Conservation (phyloP, 2,329 filamentous ascomycete genomes). For the Stagonosporopsis tanaceti region DNA sequence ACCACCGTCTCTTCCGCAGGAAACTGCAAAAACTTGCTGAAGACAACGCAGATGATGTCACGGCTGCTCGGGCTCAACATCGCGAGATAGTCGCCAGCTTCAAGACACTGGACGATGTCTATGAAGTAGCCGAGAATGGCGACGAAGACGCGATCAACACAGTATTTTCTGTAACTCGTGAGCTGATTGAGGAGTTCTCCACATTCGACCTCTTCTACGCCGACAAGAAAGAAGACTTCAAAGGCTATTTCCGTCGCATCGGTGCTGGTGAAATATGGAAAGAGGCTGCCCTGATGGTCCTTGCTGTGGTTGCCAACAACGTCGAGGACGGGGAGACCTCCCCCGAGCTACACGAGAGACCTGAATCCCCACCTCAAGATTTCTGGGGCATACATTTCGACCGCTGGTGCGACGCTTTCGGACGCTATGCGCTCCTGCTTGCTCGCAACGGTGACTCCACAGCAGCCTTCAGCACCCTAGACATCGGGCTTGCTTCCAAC, state of each 20-base stretch:
- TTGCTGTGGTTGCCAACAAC: slow-evolving; percentile 46
- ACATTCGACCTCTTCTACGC: slow-evolving; percentile 66
- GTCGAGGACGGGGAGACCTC: slow-evolving; percentile 43
- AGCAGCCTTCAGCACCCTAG: slow-evolving; percentile 81
- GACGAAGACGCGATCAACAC: slow-evolving; percentile 60
- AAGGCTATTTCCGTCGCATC: slow-evolving; percentile 46
- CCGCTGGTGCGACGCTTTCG: slow-evolving; percentile 88
- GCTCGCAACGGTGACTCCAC: slow-evolving; percentile 72
- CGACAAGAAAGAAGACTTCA: slow-evolving; percentile 55
- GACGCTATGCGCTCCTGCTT: slow-evolving; percentile 82
- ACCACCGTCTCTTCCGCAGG: slow-evolving; percentile 38
- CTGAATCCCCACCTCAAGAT: slow-evolving; percentile 54
- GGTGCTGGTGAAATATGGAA: slow-evolving; percentile 45
- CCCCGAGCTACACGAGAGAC: slow-evolving; percentile 39
- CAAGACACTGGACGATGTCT: slow-evolving; percentile 55
- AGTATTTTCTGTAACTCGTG: slow-evolving; percentile 67
- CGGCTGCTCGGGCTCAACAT: slow-evolving; percentile 44
- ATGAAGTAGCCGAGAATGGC: slow-evolving; percentile 56
- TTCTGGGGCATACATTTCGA: slow-evolving; percentile 84
- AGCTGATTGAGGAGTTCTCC: slow-evolving; percentile 67
- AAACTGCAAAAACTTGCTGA: slow-evolving; percentile 39
- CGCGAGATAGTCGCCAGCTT: slow-evolving; percentile 52
- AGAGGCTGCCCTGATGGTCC: slow-evolving; percentile 44
- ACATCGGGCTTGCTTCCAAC: slow-evolving; percentile 79
- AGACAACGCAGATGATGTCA: slow-evolving; percentile 53